phyloP scores from a whole-genome alignment of 2,329 filamentous ascomycete genomes.

The Botryotinia narcissicola region DNA sequence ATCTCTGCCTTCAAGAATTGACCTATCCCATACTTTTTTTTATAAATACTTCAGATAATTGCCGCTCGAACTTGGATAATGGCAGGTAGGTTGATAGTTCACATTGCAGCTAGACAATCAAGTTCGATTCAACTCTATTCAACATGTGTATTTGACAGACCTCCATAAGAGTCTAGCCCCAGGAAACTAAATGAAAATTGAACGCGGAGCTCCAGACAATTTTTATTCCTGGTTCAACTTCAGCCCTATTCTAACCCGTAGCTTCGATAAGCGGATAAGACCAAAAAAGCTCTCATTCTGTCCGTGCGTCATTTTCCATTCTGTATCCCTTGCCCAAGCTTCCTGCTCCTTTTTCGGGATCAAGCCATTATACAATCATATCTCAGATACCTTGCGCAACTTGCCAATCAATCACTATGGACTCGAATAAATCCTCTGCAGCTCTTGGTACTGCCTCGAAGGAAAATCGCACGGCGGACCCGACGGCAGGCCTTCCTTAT shows the following conservation, averaged over 20 bases:
- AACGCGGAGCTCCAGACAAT: background rate
- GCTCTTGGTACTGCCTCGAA: background rate
- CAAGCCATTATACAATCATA: background rate
- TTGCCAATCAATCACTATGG: background rate
- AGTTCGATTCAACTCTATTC: background rate
- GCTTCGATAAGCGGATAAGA: constrained; percentile 20
- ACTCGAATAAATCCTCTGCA: background rate
- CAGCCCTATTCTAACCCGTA: constrained; percentile 6
- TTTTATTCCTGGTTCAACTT: background rate
- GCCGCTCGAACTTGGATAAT: background rate
- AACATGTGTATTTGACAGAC: background rate
- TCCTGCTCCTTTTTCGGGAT: background rate
- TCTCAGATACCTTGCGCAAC: background rate
- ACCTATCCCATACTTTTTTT: background rate
- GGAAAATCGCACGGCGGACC: constrained; percentile 48
- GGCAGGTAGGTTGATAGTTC: background rate
- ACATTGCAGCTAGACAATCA: background rate
- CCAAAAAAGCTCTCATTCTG: background rate
- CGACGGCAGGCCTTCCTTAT: constrained; percentile 56
- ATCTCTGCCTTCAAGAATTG: background rate
- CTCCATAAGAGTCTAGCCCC: background rate
- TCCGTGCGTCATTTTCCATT: constrained; percentile 6
- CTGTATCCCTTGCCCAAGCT: background rate
- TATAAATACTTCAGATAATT: background rate
- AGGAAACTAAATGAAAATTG: background rate